Evolutionary conservation across 768 basidiomycete species (phyloP).

Genomic region (Gelatoporia subvermispora): DNA sequence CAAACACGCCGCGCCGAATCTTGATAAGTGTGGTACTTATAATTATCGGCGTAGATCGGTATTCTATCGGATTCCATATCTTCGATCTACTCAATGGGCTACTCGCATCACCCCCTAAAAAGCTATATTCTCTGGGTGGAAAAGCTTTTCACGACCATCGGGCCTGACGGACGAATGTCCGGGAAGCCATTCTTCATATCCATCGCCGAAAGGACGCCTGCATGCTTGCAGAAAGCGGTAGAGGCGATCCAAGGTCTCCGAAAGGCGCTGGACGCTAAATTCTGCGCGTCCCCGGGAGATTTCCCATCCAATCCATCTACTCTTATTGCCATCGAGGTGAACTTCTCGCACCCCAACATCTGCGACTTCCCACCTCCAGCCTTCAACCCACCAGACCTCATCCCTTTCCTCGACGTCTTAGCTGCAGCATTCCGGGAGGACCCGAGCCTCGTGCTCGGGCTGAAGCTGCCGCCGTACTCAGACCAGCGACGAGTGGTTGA

Average conservation of each 20-base stretch:
- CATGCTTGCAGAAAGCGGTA: slow-evolving; percentile 51
- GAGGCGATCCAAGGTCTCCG: slow-evolving; percentile 57
- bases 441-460: slow-evolving; percentile 56
- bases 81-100: slow-evolving; percentile 84
- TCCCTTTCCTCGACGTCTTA: slow-evolving; percentile 51
- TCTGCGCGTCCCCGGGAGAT: slow-evolving; percentile 17
- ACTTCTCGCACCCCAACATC: slow-evolving; percentile 85
- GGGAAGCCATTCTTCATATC: slow-evolving; percentile 73
- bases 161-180: slow-evolving; percentile 16
- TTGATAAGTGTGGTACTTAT: background rate
- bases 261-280: slow-evolving; percentile 22
- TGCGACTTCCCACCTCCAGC: slow-evolving; percentile 53
- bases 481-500: slow-evolving; percentile 55
- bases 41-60: slow-evolving; percentile 33
- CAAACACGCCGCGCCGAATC: background rate
- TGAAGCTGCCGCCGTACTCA: slow-evolving; percentile 78
- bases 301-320: slow-evolving; percentile 20
- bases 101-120: slow-evolving; percentile 73
- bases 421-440: slow-evolving; percentile 46
- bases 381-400: slow-evolving; percentile 51
- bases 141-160: slow-evolving; percentile 39
- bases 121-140: slow-evolving; percentile 62
- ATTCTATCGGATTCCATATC: slow-evolving; percentile 47
- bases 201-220: slow-evolving; percentile 58
- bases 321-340: slow-evolving; percentile 70